phyloP scores from a whole-genome alignment of 768 basidiomycete genomes.

The Boletus sp. region DNA sequence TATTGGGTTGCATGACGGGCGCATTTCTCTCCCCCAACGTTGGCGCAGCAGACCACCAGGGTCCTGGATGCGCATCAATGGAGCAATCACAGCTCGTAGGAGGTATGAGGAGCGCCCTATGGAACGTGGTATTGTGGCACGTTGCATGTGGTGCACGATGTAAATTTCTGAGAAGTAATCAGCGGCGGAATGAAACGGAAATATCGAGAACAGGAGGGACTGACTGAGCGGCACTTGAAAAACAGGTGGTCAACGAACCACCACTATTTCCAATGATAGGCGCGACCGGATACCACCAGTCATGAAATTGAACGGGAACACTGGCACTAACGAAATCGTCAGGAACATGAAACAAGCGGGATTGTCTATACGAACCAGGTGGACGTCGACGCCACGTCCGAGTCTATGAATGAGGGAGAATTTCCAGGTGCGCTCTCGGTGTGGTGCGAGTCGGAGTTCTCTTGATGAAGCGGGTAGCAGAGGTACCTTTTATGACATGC shows the following conservation, averaged over 20 bases:
- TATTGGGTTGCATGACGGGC: neutral
- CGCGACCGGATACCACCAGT: neutral
- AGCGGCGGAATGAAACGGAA: neutral
- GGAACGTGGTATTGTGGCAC: neutral
- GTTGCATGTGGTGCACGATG: neutral
- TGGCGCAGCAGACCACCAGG: neutral
- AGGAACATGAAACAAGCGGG: neutral
- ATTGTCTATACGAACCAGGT: conserved; percentile 8
- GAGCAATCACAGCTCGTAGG: neutral
- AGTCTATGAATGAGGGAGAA: neutral
- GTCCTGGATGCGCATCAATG: neutral
- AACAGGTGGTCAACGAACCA: neutral
- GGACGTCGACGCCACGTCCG: neutral
- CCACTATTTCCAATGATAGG: neutral
- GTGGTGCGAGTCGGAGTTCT: neutral
- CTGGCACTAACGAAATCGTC: conserved; percentile 3
- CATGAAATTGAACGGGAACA: neutral
- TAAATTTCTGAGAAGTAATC: conserved; percentile 5
- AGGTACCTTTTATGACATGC: neutral
- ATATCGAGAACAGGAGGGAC: neutral
- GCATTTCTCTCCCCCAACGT: neutral
- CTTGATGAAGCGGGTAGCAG: neutral
- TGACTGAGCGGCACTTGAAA: conserved; percentile 7
- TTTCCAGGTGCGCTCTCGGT: neutral
- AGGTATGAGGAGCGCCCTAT: neutral